Evolutionary conservation across 192 early-diverging fungal species (phyloP).

Genomic region (Glomus cerebriforme): DNA sequence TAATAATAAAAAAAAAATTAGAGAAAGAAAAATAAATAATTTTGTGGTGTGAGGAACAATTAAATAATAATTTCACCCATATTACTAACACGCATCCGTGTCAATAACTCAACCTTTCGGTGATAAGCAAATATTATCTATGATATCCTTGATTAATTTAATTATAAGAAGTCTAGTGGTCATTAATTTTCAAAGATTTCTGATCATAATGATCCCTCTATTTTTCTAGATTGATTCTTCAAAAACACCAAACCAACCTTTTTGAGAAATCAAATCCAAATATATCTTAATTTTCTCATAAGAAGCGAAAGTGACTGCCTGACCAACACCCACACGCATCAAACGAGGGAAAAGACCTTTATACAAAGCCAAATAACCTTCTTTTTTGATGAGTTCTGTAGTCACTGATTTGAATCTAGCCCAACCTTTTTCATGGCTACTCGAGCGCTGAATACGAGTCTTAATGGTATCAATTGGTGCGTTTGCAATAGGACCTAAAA

Average conservation of each 20-base stretch:
- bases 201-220: too few relatives aligned
- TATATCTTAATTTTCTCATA: conserved; percentile 84
- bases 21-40: too few relatives aligned
- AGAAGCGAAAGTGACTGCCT: conserved; percentile 96
- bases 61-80: too few relatives aligned
- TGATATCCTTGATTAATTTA: too few relatives aligned
- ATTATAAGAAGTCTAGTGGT: too few relatives aligned
- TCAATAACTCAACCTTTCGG: too few relatives aligned
- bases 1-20: too few relatives aligned
- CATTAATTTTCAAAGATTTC: too few relatives aligned
- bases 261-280: conserved; percentile 49
- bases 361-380: conserved; percentile 93
- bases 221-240: neutral
- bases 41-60: too few relatives aligned
- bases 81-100: too few relatives aligned
- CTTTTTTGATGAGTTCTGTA: conserved; percentile 78
- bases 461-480: conserved; percentile 98
- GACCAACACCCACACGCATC: conserved; percentile 93
- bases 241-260: neutral
- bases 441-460: conserved; percentile 93
- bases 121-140: too few relatives aligned
- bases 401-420: conserved; percentile 76
- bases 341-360: conserved; percentile 92
- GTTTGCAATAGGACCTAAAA: conserved; percentile 84
- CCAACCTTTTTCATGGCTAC: conserved; percentile 75